Conservation (phyloP, 2,329 filamentous ascomycete species). For the Fusarium marasasianum region DNA sequence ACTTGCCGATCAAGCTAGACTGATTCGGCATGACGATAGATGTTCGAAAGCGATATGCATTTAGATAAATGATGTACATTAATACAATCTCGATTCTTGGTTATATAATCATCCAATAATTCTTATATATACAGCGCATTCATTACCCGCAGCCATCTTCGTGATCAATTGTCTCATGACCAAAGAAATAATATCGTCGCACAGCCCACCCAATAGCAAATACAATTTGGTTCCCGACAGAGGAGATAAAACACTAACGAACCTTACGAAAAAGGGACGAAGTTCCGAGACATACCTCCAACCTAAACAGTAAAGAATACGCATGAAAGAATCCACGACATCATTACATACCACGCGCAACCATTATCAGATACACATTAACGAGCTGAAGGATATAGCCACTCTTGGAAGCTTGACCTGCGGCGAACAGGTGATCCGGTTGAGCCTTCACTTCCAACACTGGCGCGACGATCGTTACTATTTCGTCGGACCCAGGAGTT, state of each 20-base stretch:
- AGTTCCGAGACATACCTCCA: no score
- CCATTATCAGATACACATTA: neutral
- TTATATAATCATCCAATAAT: neutral
- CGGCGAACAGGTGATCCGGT: conserved; percentile 11
- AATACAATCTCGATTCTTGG: neutral
- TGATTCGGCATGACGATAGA: neutral
- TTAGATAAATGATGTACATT: conserved; percentile 1
- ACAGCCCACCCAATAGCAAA: neutral
- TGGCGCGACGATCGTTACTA: conserved; percentile 25
- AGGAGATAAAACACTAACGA: neutral
- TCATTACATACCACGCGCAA: no score
- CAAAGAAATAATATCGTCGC: neutral
- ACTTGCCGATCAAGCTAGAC: conserved; percentile 24
- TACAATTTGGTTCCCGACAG: neutral
- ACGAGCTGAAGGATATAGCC: conserved; percentile 33
- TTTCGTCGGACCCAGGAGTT: conserved; percentile 28
- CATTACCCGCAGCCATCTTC: neutral
- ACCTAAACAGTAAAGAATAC: neutral
- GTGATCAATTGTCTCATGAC: neutral
- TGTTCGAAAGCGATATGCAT: conserved; percentile 5
- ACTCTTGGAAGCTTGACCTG: conserved; percentile 31
- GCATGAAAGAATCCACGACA: rapidly evolving
- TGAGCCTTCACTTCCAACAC: conserved; percentile 29
- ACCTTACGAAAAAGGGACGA: no score
- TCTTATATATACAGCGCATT: no score